Conservation (phyloP, 1,284 basidiomycete genomes). For the Naganishia liquefaciens region DNA sequence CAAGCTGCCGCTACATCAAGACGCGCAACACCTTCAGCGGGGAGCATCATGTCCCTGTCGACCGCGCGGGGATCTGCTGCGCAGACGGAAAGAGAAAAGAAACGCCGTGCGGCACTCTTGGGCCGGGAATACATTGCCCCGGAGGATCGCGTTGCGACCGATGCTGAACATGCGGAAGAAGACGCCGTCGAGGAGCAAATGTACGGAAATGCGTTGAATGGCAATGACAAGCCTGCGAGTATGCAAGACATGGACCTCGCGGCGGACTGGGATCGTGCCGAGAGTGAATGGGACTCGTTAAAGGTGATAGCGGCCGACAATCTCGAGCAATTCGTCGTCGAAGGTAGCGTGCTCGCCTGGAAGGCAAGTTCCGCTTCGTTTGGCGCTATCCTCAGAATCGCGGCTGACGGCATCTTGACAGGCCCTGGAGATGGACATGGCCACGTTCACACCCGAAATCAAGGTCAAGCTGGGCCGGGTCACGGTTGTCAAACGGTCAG, state of each 20-base stretch:
- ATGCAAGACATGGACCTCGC: neutral
- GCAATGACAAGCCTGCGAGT: neutral
- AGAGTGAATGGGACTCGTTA: slow-evolving; percentile 3
- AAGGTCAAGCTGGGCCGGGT: slow-evolving; percentile 23
- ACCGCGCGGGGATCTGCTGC: neutral
- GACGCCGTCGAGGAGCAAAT: slow-evolving; percentile 22
- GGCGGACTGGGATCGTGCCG: slow-evolving; percentile 6
- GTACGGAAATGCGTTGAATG: neutral
- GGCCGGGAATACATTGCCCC: slow-evolving; percentile 17
- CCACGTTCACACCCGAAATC: slow-evolving; percentile 29
- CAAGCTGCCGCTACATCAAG: neutral
- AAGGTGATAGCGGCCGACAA: slow-evolving; percentile 11
- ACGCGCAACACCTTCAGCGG: neutral
- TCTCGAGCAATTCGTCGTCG: slow-evolving; percentile 1
- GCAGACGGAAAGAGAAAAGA: slow-evolving; percentile 20
- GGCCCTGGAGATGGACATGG: slow-evolving; percentile 29
- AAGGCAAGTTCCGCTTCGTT: slow-evolving; percentile 8
- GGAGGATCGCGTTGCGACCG: neutral
- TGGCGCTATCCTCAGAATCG: neutral
- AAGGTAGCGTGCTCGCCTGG: slow-evolving; percentile 20
- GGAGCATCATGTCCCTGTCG: neutral
- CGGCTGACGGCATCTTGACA: neutral
- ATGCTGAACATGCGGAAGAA: slow-evolving; percentile 13
- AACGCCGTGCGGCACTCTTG: slow-evolving; percentile 13
- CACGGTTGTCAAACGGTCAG: slow-evolving; percentile 18